phyloP scores from a whole-genome alignment of 768 basidiomycete species.

The Galerina marginata region DNA sequence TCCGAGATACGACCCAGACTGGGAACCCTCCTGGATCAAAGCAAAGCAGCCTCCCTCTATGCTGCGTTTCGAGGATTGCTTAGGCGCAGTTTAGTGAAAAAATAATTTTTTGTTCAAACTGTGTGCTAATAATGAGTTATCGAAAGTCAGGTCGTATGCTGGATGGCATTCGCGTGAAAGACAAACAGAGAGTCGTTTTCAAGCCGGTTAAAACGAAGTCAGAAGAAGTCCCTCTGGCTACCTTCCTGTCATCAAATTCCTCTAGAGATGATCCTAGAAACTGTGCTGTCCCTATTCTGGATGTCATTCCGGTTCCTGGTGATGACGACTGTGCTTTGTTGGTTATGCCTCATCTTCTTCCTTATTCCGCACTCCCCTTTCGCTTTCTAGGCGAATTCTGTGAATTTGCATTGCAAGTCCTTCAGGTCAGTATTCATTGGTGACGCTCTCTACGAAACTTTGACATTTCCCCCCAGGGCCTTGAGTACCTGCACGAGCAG shows the following conservation, averaged over 20 bases:
- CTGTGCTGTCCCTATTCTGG: slow-evolving; percentile 13
- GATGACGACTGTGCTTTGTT: slow-evolving; percentile 9
- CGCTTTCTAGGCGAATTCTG: slow-evolving; percentile 14
- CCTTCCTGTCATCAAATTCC: neutral
- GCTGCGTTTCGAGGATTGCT: neutral
- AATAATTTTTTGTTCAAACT: neutral
- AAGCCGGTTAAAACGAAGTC: slow-evolving; percentile 14
- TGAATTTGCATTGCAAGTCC: slow-evolving; percentile 14
- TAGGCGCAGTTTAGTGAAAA: neutral
- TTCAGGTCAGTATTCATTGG: too few relatives aligned
- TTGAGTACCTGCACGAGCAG: slow-evolving; percentile 12
- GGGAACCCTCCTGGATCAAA: slow-evolving; percentile 1
- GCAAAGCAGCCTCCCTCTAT: neutral
- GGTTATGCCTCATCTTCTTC: slow-evolving; percentile 17
- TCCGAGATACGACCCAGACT: slow-evolving; percentile 2
- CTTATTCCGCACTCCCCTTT: slow-evolving; percentile 9
- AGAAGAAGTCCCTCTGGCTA: slow-evolving; percentile 9
- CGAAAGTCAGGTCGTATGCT: neutral
- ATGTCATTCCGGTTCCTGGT: slow-evolving; percentile 16
- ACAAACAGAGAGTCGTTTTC: slow-evolving; percentile 17
- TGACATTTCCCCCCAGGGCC: neutral
- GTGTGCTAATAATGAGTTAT: too few relatives aligned
- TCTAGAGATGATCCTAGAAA: slow-evolving; percentile 11
- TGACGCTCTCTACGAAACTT: too few relatives aligned
- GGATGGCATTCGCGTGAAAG: slow-evolving; percentile 10